Evolutionary conservation across 2,329 filamentous ascomycete genomes (phyloP), one percentile per base, ranked within the genome.

Genomic region (Chaetomium sp.): DNA sequence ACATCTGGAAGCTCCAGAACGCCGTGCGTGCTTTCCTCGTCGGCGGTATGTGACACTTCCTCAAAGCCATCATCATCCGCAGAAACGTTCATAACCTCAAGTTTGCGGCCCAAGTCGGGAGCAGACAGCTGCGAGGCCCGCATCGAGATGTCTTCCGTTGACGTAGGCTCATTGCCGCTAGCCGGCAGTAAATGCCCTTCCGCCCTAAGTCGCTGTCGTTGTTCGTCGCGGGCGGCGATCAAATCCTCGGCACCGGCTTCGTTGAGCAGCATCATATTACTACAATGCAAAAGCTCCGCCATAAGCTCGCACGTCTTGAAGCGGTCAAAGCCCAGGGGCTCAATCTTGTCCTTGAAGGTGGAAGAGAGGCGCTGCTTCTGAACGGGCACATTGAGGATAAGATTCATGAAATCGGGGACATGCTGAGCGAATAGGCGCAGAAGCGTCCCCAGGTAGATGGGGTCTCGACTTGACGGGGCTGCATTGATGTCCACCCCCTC

Each of bases 231-330:
- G 50, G 87, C 83, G 66, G 85, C 87, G 65, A 98, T 92, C 69
- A 97, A 87, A 69, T 92, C 89, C 75, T 99, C 93, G 12, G 93
- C 93, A 35, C 94, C 95, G 10, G 87, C 82, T 75, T 98, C 93
- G 74, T 99, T 99, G 69, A 99, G 81, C 42, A 99, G 81, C 6
- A 91, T 93, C 95, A 99, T 99, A 75, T 99, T 99, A 76, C 94
- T 98, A 78, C 95, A 99, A 77, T 99, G 95, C 47, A 99, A 80
- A 53, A 99, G 82, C 77, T 99, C 95, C 0, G 95, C 95, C 95
- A 99, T 98, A 65, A 99, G 83, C 78, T 99, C 95, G 77, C 95
- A 99, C 0, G 95, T 98, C 82, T 99, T 99, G 82, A 99, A 99
- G 23, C 95, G 86, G 77, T 99, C 95, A 74, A 99, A 99, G 2